Evolutionary conservation across 208 protist genomes (phyloP).

Genomic region (Polymyxa betae): DNA sequence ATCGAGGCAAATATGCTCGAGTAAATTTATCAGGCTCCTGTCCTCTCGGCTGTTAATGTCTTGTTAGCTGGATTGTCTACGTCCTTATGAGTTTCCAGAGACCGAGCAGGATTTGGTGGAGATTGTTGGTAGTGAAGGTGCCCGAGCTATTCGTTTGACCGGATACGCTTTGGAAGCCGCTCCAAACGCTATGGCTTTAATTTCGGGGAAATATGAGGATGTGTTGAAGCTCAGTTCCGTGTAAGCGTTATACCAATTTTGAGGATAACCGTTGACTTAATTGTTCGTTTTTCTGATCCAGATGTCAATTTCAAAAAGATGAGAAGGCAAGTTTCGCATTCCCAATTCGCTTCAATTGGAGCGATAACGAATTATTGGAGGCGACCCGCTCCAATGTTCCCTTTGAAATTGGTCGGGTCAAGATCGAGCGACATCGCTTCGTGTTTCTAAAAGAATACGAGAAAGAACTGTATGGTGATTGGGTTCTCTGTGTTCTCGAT

Average conservation of each 20-base stretch:
- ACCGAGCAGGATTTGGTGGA: conserved; percentile 22
- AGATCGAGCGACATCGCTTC: background rate
- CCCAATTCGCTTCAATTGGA: background rate
- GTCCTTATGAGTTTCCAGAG: background rate
- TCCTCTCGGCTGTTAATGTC: background rate
- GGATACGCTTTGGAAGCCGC: background rate
- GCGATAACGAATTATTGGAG: background rate
- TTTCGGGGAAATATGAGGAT: background rate
- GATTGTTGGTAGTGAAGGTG: background rate
- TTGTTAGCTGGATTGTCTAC: background rate
- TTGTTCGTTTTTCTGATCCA: background rate
- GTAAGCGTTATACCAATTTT: background rate
- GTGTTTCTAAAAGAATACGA: background rate
- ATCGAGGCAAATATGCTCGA: background rate
- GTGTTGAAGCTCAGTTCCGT: background rate
- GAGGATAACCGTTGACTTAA: background rate
- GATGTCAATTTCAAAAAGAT: background rate
- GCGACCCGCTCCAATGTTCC: background rate
- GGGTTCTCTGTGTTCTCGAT: conserved; percentile 5
- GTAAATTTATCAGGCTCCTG: background rate
- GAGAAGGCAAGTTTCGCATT: background rate
- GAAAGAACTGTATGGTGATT: background rate
- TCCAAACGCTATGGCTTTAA: background rate
- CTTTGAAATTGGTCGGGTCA: background rate
- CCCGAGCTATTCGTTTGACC: background rate